phyloP scores from a whole-genome alignment of 352 stramenopile species.

The Chrysophaeum taylorii region DNA sequence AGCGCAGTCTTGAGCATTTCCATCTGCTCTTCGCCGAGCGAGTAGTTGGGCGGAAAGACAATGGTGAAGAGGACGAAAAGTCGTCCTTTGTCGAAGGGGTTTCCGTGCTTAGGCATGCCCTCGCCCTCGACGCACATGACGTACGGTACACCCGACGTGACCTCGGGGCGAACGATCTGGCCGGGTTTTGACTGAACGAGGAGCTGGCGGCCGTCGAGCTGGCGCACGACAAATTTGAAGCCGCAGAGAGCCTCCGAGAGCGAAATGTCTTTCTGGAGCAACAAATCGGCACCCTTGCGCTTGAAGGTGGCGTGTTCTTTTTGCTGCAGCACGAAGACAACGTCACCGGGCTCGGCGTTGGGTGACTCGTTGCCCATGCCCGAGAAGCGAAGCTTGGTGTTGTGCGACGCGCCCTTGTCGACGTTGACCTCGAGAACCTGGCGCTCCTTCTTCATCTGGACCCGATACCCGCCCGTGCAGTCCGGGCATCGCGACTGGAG shows the following conservation, averaged over 20 bases:
- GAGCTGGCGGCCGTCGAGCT: slow-evolving; percentile 76
- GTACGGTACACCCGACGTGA: slow-evolving; percentile 41
- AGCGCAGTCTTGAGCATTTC: slow-evolving; percentile 43
- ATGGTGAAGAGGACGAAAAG: slow-evolving; percentile 93
- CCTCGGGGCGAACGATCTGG: slow-evolving; percentile 70
- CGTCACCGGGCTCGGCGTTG: slow-evolving; percentile 79
- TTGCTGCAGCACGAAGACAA: slow-evolving; percentile 95
- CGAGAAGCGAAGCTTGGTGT: slow-evolving; percentile 90
- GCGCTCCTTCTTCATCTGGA: slow-evolving; percentile 84
- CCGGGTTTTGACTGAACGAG: slow-evolving; percentile 78
- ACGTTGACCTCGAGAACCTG: slow-evolving; percentile 97
- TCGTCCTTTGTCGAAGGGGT: slow-evolving; percentile 94
- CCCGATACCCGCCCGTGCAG: slow-evolving; percentile 80
- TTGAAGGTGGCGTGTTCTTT: slow-evolving; percentile 91
- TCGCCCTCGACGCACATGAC: slow-evolving; percentile 87
- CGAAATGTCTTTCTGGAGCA: slow-evolving; percentile 87
- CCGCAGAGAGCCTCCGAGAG: slow-evolving; percentile 83
- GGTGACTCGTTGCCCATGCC: slow-evolving; percentile 86
- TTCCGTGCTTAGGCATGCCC: slow-evolving; percentile 93
- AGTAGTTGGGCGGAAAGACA: slow-evolving; percentile 78
- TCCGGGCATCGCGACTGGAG: slow-evolving; percentile 83
- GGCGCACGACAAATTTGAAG: slow-evolving; percentile 77
- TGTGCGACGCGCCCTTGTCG: slow-evolving; percentile 93
- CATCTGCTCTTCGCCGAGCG: slow-evolving; percentile 35
- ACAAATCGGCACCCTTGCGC: slow-evolving; percentile 87